Base-by-base conservation (phyloP, 129 eudicot genomes). In the Glebionis coronaria region DNA sequence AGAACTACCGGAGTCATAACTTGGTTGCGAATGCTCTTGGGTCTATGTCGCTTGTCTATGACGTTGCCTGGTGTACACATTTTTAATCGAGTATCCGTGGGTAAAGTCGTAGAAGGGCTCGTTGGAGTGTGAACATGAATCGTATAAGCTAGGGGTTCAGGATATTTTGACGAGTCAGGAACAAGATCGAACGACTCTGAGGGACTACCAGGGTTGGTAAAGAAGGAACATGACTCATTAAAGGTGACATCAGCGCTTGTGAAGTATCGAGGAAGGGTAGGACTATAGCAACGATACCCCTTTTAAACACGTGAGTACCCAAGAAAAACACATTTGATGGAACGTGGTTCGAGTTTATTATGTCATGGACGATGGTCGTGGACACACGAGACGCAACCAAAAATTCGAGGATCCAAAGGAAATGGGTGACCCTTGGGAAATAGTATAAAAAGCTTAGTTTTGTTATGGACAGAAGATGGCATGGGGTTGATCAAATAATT, bases 241-340 rank as follows among this genome's bases (percentile, higher is more conserved):
- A 63, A 63, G 12, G 68, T 63, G 55, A 44, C 20, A 13, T 63
- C 20, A 12, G 38, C 42, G 23, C 40, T 44, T 18, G 55, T 63
- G 6, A 63, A 20, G 13, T 63, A 63, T 44, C 21, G n/a, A n/a
- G n/a, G n/a, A 51, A 51, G 12, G 9, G 56, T 4, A 3, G 21
- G 56, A 15, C 25, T 51, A 4, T 51, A 51, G 23, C 25, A 51
- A 0, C 56, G 4, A 16, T 63, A 63, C 1, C 40, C 68, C 6
- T 63, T 44, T 21, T 45, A 12, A 19, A 63, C 68, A 5, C 7
- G 38, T 12, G 42, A 62, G 29, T 63, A 44, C 12, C n/a, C n/a
- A n/a, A n/a, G n/a, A n/a, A n/a, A n/a, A n/a, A n/a, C n/a, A n/a
- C n/a, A n/a, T n/a, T n/a, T n/a, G n/a, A n/a, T n/a, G n/a, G n/a